Evolutionary conservation across 176 grass and related monocot genomes (phyloP).

Genomic region (Neostapfia colusana): DNA sequence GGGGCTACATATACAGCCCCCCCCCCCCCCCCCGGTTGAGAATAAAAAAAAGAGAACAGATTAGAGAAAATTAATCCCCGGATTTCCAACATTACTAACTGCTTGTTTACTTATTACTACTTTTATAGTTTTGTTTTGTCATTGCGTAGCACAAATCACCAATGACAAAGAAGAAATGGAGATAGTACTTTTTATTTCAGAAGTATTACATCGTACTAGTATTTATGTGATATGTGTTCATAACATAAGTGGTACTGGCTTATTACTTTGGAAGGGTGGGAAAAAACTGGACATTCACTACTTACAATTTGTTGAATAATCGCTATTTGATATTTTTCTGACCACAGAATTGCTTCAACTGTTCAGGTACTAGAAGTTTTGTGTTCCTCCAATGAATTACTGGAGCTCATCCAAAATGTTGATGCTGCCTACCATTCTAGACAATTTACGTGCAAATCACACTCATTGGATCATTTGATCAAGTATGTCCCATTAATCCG

Average conservation of each 20-base stretch:
- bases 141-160: not conserved
- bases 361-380: conserved; percentile 68
- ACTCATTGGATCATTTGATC: conserved; percentile 46
- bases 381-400: conserved; percentile 52
- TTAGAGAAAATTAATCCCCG: no score
- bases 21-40: no score
- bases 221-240: not conserved
- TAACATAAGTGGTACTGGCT: not conserved
- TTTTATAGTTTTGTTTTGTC: not conserved
- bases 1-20: no score
- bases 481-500: conserved; percentile 64
- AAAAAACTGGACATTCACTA: not conserved
- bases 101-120: not conserved
- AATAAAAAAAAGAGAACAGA: no score
- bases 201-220: not conserved
- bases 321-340: not conserved
- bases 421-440: conserved; percentile 57
- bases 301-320: conserved; percentile 20
- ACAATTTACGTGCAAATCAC: conserved; percentile 31
- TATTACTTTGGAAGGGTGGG: not conserved
- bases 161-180: not conserved
- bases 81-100: no score
- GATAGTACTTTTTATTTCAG: not conserved
- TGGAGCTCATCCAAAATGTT: conserved; percentile 56
- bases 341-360: conserved; percentile 25